These are phyloP conservation scores for Flaveria trinervia DNA, from an alignment of 129 eudicot genomes.

Conservation along the genomic window DNA sequence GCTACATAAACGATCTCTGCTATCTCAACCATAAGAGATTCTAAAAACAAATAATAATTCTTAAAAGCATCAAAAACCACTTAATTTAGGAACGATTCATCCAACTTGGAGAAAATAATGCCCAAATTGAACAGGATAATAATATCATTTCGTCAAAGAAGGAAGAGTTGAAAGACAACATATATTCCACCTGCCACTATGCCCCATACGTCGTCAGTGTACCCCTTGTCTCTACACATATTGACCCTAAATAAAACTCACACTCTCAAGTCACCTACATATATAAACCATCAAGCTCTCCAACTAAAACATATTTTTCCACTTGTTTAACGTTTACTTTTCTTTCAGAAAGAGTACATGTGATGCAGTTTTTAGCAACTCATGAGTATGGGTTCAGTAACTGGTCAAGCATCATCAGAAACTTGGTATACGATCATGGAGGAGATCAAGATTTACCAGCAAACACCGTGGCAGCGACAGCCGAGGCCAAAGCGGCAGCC, in stretches of 20 bases:
- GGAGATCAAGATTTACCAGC: conserved; percentile 21
- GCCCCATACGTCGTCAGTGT: conserved; percentile 18
- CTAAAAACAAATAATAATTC: no score
- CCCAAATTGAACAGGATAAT: neutral
- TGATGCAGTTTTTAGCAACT: conserved; percentile 50
- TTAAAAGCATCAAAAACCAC: no score
- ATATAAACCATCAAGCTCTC: conserved; percentile 4
- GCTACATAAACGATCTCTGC: no score
- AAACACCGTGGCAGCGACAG: conserved; percentile 35
- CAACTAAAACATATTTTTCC: conserved; percentile 10
- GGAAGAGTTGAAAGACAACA: conserved; percentile 31
- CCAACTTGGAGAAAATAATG: no score
- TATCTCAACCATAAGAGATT: no score
- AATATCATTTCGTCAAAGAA: conserved; percentile 24
- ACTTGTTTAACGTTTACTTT: neutral
- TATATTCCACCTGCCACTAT: conserved; percentile 36
- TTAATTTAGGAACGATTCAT: no score
- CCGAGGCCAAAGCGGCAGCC: conserved; percentile 51
- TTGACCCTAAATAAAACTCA: conserved; percentile 19
- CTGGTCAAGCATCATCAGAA: conserved; percentile 36
- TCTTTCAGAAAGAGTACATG: neutral
- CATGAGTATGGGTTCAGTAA: conserved; percentile 40
- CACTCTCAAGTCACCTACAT: conserved; percentile 8
- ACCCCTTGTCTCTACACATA: conserved; percentile 32
- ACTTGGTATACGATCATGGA: conserved; percentile 32